Conservation (phyloP, 495 filamentous ascomycete genomes). For the Penicillium malachiteum region DNA sequence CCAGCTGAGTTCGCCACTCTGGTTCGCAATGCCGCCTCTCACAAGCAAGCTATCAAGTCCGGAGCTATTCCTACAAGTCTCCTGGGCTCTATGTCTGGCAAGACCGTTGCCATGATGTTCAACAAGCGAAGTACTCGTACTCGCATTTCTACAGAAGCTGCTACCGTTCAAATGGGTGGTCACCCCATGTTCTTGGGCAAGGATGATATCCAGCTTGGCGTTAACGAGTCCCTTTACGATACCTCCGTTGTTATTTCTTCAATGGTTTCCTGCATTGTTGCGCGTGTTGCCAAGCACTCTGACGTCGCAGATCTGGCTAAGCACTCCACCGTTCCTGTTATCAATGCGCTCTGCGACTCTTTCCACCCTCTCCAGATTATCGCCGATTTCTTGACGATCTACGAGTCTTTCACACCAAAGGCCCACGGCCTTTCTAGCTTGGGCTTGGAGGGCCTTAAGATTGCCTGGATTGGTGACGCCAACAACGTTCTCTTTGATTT, state of each 20-base stretch:
- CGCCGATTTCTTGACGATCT: slow-evolving; percentile 88
- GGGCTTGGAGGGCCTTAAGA: slow-evolving; percentile 76
- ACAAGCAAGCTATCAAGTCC: slow-evolving; percentile 78
- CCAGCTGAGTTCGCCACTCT: slow-evolving; percentile 75
- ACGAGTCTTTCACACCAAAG: slow-evolving; percentile 64
- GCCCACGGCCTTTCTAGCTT: slow-evolving; percentile 48
- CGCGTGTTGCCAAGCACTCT: slow-evolving; percentile 78
- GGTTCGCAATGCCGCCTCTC: slow-evolving; percentile 71
- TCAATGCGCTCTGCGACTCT: slow-evolving; percentile 87
- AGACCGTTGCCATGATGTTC: slow-evolving; percentile 94
- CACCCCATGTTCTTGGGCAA: slow-evolving; percentile 95
- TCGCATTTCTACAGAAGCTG: slow-evolving; percentile 86
- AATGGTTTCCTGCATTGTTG: slow-evolving; percentile 89
- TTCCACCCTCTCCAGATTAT: slow-evolving; percentile 92
- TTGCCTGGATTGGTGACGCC: slow-evolving; percentile 95
- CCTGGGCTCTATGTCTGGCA: slow-evolving; percentile 58
- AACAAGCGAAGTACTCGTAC: slow-evolving; percentile 92
- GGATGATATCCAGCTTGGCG: slow-evolving; percentile 93
- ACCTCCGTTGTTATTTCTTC: slow-evolving; percentile 85
- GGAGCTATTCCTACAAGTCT: slow-evolving; percentile 59
- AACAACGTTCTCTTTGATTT: slow-evolving; percentile 97
- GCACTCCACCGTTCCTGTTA: slow-evolving; percentile 81
- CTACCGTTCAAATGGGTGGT: slow-evolving; percentile 77
- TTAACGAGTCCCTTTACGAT: slow-evolving; percentile 91
- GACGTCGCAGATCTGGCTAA: slow-evolving; percentile 79